phyloP scores from a whole-genome alignment of 768 basidiomycete species.

The Tylopilus sp. region DNA sequence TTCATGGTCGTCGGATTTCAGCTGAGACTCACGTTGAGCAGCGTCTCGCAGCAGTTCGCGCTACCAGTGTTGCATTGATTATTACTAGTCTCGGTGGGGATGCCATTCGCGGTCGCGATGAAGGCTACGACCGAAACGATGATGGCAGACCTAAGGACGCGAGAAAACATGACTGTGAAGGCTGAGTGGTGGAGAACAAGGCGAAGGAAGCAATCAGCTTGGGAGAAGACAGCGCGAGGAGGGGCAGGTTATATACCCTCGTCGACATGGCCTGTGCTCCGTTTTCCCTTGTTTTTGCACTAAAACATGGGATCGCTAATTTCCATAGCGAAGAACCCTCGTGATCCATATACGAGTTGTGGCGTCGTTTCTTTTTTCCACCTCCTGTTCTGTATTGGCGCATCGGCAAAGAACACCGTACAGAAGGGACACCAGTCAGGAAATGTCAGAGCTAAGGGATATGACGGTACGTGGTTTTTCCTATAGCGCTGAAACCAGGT shows the following conservation, averaged over 20 bases:
- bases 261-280: slow-evolving; percentile 6
- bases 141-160: slow-evolving; percentile 10
- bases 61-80: slow-evolving; percentile 10
- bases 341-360: not conserved
- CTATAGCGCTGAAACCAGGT: not conserved
- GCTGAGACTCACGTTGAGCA: not conserved
- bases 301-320: not conserved
- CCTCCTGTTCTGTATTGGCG: not conserved
- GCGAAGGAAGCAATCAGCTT: not conserved
- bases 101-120: slow-evolving; percentile 1
- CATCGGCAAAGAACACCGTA: not conserved
- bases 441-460: not conserved
- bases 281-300: not conserved
- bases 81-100: not conserved
- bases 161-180: slow-evolving; percentile 10
- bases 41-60: slow-evolving; percentile 9
- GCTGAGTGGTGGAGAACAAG: not conserved
- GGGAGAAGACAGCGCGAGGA: not conserved
- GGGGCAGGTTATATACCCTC: slow-evolving; percentile 11
- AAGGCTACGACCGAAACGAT: slow-evolving; percentile 7
- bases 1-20: not conserved
- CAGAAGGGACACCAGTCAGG: not conserved
- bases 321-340: slow-evolving; percentile 2
- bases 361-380: slow-evolving; percentile 9
- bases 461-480: not conserved